Evolutionary conservation across 148 eudicot species (phyloP), one percentile per base, ranked within the genome.

Genomic region (Dianthus caryophyllus): DNA sequence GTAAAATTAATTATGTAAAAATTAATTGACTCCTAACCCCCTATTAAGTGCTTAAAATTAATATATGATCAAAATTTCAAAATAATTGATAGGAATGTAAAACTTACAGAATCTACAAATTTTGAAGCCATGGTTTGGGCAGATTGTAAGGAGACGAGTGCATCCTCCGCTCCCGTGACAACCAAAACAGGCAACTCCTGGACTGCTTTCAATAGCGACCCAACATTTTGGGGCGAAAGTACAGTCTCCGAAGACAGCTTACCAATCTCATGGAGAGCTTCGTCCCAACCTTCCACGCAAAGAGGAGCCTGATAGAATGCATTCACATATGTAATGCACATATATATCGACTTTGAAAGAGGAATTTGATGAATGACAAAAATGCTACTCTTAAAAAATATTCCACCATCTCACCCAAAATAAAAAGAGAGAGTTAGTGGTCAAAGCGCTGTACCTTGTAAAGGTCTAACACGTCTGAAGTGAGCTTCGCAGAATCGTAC

Each of bases 211-310:
- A 94, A 81, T 80, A 94, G 56, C 43, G 73, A 82, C 16, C 75
- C 71, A 38, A 86, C 90, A 70, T 65, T 79, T 75, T 83, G 83
- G 24, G 84, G 86, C n/a, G 96, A 79, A 63, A 90, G 81, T 64
- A 94, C 81, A 20, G 89, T 84, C 69, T 94, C 97, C 60, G 62
- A 82, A 53, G 99, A 90, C 53, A 90, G 80, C 72, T 86, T 94
- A 25, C 96, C 92, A 31, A 94, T 84, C 78, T 94, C 99, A 71
- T 91, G 92, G 15, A 94, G 89, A 30, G 99, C 92, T 70, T 90
- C 93, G 74, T 90, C 97, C 97, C 97, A 94, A 31, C 99, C 97
- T 80, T 94, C 97, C 56, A 90, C 86, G 61, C 82, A 87, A 17
- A 94, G 82, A 58, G 99, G 93, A 54, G 89, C 96, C 99, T 94